A percentile compares a stretch with the other conserved stretches of the same genome.
These are phyloP conservation scores for Mortierella antarctica DNA, from an alignment of 192 early-diverging fungal species.

Conservation along the genomic window DNA sequence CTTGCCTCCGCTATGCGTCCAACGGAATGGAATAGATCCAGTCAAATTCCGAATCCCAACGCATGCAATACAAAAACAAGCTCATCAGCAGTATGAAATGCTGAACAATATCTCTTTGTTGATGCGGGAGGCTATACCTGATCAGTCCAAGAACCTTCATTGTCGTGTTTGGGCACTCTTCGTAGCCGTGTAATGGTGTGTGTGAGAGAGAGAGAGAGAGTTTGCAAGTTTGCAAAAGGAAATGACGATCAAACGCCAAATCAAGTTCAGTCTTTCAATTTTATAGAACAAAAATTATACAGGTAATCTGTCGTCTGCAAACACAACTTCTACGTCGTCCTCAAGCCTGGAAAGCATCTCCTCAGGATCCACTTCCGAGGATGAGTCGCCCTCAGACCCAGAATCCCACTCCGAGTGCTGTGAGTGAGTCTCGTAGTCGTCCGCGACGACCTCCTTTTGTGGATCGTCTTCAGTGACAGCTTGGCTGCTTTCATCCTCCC, in stretches of 20 bases:
- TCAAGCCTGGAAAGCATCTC: background rate
- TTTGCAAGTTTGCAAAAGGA: too few relatives aligned
- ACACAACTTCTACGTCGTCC: conserved; percentile 14
- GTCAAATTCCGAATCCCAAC: background rate
- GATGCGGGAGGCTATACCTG: conserved; percentile 14
- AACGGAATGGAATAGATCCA: background rate
- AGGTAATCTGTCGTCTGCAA: conserved; percentile 7
- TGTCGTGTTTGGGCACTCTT: background rate
- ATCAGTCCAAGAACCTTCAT: conserved; percentile 45
- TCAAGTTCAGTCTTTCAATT: too few relatives aligned
- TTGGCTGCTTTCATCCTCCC: background rate
- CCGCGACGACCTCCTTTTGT: too few relatives aligned
- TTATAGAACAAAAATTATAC: too few relatives aligned
- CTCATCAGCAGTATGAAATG: background rate
- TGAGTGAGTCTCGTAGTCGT: too few relatives aligned
- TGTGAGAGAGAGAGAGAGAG: too few relatives aligned
- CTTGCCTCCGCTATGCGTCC: conserved; percentile 88
- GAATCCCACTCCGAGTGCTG: background rate
- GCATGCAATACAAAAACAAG: background rate
- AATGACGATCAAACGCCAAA: too few relatives aligned
- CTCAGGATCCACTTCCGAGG: conserved; percentile 4
- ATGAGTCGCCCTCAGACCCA: background rate
- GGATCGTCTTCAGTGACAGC: background rate
- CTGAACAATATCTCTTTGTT: background rate
- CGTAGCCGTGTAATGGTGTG: too few relatives aligned